Conservation (phyloP, 371 early-diverging fungal species). For the Mortierella sp. region DNA sequence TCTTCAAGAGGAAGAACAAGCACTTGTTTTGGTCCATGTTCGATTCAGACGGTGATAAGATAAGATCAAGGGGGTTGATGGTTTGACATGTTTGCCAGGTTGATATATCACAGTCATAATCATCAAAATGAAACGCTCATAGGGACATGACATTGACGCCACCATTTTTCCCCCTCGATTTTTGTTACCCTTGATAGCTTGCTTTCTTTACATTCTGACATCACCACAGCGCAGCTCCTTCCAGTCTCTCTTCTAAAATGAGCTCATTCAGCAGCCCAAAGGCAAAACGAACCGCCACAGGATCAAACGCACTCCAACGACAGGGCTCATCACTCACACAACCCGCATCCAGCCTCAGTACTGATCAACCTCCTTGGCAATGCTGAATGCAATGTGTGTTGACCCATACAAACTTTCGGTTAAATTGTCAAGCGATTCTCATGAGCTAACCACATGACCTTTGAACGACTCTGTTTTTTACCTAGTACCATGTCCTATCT, state of each 20-base stretch:
- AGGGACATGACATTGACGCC: background rate
- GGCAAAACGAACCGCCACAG: constrained; percentile 24
- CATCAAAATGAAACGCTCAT: background rate
- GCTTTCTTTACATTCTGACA: background rate
- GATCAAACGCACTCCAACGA: constrained; percentile 8
- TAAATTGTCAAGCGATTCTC: background rate
- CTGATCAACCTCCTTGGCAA: background rate
- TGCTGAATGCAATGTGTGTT: background rate
- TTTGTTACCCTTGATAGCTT: no score
- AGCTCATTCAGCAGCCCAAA: constrained; percentile 39
- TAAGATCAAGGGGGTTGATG: background rate
- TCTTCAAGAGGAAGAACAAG: no score
- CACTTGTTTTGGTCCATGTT: no score
- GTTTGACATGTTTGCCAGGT: background rate
- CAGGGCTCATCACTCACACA: constrained; percentile 16
- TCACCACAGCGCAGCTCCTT: background rate
- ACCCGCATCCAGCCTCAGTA: constrained; percentile 44
- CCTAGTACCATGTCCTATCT: constrained; percentile 68
- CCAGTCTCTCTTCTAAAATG: constrained; percentile 6
- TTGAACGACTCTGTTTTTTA: background rate
- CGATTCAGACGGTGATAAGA: background rate
- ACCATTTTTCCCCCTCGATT: background rate
- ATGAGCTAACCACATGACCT: background rate
- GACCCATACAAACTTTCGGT: background rate
- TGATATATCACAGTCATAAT: background rate